Percentiles rank a stretch among this genome's conserved stretches.
Conservation (phyloP, 1,284 basidiomycete species). For the Puccinia novopanici region DNA sequence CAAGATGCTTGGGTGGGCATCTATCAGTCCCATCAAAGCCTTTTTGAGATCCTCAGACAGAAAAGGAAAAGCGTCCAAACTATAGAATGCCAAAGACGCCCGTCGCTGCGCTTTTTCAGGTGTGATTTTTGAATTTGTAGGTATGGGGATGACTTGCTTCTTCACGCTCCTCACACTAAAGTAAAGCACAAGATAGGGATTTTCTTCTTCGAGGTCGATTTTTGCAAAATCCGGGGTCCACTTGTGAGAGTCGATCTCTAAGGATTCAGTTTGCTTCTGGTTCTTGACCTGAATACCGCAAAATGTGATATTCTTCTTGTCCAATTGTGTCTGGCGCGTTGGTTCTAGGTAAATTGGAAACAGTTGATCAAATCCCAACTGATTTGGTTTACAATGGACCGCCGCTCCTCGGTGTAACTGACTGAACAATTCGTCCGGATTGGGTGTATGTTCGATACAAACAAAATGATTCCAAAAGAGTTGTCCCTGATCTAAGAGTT, state of each 20-base stretch:
- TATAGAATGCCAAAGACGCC: no score
- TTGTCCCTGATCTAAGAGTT: not conserved
- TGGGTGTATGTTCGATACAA: not conserved
- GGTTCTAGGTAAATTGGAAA: not conserved
- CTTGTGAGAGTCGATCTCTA: not conserved
- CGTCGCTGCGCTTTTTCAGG: no score
- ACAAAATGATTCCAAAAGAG: not conserved
- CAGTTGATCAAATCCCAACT: not conserved
- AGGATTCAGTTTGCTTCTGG: not conserved
- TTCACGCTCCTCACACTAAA: not conserved
- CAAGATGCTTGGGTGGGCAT: no score
- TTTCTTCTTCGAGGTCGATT: not conserved
- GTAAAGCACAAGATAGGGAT: not conserved
- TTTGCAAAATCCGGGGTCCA: not conserved
- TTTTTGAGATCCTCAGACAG: no score
- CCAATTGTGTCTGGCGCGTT: not conserved
- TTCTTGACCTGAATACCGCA: conserved; percentile 4
- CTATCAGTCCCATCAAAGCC: no score
- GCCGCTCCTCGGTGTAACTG: not conserved
- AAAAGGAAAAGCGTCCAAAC: no score
- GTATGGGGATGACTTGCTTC: no score
- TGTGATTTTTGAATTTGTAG: no score
- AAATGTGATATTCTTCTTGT: not conserved
- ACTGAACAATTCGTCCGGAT: not conserved
- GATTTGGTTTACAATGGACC: not conserved